phyloP scores from a whole-genome alignment of 495 filamentous ascomycete species.

The Niebla homalea region DNA sequence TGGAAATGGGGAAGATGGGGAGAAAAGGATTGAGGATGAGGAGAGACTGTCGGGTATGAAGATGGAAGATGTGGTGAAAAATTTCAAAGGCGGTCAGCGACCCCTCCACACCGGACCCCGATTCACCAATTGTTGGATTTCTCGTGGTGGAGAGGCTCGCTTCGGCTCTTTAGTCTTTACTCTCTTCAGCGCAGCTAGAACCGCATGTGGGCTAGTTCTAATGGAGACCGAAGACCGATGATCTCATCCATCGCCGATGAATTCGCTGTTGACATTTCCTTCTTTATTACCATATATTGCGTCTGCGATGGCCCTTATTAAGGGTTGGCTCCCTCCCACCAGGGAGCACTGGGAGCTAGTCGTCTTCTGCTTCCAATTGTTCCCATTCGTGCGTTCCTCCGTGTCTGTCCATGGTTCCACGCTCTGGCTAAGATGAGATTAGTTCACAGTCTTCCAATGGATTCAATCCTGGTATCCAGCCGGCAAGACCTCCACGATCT shows the following conservation, averaged over 20 bases:
- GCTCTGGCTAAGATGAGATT: constrained; percentile 2
- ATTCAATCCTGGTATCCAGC: constrained; percentile 48
- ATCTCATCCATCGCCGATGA: not conserved
- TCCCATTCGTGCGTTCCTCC: constrained; percentile 27
- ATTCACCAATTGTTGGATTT: not conserved
- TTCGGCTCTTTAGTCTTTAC: too few relatives aligned
- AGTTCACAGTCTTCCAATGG: constrained; percentile 54
- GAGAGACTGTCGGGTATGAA: not conserved
- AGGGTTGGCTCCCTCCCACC: constrained; percentile 32
- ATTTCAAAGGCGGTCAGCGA: not conserved
- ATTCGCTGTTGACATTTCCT: not conserved
- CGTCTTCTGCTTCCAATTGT: constrained; percentile 29
- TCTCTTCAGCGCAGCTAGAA: too few relatives aligned
- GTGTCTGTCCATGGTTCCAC: not conserved
- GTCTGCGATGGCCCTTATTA: constrained; percentile 23
- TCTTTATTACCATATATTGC: not conserved
- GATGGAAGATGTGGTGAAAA: not conserved
- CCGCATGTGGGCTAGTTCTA: not conserved
- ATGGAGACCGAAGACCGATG: not conserved
- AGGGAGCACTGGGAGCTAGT: constrained; percentile 37
- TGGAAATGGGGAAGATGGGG: not conserved
- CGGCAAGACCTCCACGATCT: constrained; percentile 74
- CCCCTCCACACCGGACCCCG: too few relatives aligned
- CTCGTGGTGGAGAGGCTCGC: not conserved
- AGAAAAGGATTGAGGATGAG: not conserved